A percentile compares a stretch with the other conserved stretches of the same genome.
phyloP scores from a whole-genome alignment of 768 basidiomycete genomes.

The Mycena belliarum region DNA sequence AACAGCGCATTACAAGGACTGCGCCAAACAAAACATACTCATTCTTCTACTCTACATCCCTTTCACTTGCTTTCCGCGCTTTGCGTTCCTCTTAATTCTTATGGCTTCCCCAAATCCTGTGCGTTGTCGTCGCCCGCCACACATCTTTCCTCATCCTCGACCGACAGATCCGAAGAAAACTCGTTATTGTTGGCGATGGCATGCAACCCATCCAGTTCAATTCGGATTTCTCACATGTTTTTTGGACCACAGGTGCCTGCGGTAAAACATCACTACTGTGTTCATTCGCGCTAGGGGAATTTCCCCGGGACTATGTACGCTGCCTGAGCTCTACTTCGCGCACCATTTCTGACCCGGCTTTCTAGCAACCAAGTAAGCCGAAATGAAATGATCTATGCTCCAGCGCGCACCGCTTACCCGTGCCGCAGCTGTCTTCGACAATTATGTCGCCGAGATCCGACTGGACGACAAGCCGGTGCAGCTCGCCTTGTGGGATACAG shows the following conservation, averaged over 20 bases:
- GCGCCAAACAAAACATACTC: too few species aligned
- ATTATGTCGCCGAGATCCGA: slow-evolving; percentile 97
- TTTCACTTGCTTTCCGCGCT: slow-evolving; percentile 25
- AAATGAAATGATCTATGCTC: slow-evolving; percentile 18
- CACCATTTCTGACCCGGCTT: slow-evolving; percentile 12
- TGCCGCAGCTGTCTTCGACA: slow-evolving; percentile 87
- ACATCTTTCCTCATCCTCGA: background rate
- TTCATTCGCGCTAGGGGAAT: slow-evolving; percentile 92
- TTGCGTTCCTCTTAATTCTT: slow-evolving; percentile 15
- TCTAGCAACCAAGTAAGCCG: slow-evolving; percentile 60
- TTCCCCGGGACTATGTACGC: slow-evolving; percentile 94
- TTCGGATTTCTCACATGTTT: slow-evolving; percentile 23
- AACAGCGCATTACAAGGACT: too few species aligned
- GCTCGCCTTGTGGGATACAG: slow-evolving; percentile 97
- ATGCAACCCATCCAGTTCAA: slow-evolving; percentile 35
- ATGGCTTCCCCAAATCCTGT: slow-evolving; percentile 58
- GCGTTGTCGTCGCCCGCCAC: slow-evolving; percentile 29
- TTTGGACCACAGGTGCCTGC: slow-evolving; percentile 68
- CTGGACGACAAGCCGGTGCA: slow-evolving; percentile 98
- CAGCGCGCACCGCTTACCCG: slow-evolving; percentile 18
- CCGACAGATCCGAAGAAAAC: slow-evolving; percentile 83
- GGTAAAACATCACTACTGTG: slow-evolving; percentile 93
- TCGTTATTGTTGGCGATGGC: slow-evolving; percentile 98
- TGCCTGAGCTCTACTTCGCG: slow-evolving; percentile 12
- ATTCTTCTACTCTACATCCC: slow-evolving; percentile 25